Evolutionary conservation across 768 basidiomycete species (phyloP), one percentile per base, ranked within the genome.

Genomic region (Rhodotorula toruloides): DNA sequence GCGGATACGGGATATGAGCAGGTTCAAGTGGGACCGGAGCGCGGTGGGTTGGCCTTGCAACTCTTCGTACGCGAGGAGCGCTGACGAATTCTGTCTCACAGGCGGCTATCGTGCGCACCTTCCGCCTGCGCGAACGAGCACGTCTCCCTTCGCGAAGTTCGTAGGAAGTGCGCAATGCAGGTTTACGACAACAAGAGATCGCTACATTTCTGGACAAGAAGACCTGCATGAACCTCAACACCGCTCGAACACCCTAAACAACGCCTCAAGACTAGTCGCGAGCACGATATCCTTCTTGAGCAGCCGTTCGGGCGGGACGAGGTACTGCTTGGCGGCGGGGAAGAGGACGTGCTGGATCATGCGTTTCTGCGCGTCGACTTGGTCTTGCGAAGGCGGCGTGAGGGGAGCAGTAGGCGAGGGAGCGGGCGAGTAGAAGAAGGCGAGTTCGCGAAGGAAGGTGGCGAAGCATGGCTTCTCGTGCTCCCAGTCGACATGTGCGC

Each of bases 271-370:
- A 76, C 84, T 88, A 16, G 96, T 92, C 27, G 94, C 84, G 77
- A 93, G 89, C 4, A 90, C 85, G 9, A 97, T 85, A 73, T 70
- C 34, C 76, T 76, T 70, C 86, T 88, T 55, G 87, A 80, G 64
- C 87, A 79, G 5, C 82, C 83, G 76, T 83, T 87, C 12, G 82
- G 91, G 50, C 85, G 80, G 84, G 10, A 79, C 76, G 19, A 94
- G 79, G 77, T 94, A 88, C 58, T 84, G 83, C 63, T 89, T 83
- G 80, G 91, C 84, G 0, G 87, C 84, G 11, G 92, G 92, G 76
- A 96, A 96, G 37, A 98, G 76, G 27, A 91, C 81, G 75, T 99
- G 91, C 76, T 97, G 86, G 36, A 94, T 84, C 76, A 93, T 90
- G 89, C 91, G 96, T 69, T 84, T 83, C 21, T 12, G 25, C 10